A percentile compares a stretch with the other conserved stretches of the same genome.
These are phyloP conservation scores for Daldinia concentrica DNA, from an alignment of 495 filamentous ascomycete genomes.

Conservation along the genomic window DNA sequence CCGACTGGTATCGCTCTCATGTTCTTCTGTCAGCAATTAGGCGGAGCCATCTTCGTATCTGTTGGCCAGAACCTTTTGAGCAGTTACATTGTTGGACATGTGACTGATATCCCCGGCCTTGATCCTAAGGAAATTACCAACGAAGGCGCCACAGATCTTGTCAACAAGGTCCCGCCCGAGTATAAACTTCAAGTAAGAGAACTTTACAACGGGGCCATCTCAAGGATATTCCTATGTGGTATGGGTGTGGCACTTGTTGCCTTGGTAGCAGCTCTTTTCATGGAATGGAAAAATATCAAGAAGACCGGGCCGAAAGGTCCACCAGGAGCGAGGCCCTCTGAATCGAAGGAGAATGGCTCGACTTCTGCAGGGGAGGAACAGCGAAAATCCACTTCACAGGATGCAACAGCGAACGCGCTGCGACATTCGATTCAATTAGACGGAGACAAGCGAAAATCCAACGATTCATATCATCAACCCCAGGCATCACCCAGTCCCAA, in stretches of 20 bases:
- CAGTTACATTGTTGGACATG: slow-evolving; percentile 63
- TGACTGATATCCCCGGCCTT: slow-evolving; percentile 57
- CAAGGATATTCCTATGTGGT: slow-evolving; percentile 61
- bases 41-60: slow-evolving; percentile 71
- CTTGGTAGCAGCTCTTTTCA: slow-evolving; percentile 59
- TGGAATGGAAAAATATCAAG: slow-evolving; percentile 73
- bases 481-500: slow-evolving; percentile 1
- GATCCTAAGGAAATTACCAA: slow-evolving; percentile 59
- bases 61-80: slow-evolving; percentile 71
- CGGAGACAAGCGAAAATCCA: slow-evolving; percentile 19
- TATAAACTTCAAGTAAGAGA: slow-evolving; percentile 53
- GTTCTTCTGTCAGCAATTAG: slow-evolving; percentile 73
- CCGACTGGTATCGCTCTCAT: slow-evolving; percentile 70
- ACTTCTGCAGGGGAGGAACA: slow-evolving; percentile 15
- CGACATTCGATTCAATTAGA: slow-evolving; percentile 9
- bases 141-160: slow-evolving; percentile 67
- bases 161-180: slow-evolving; percentile 54
- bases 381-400: not conserved
- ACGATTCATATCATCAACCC: not conserved
- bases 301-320: slow-evolving; percentile 36
- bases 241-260: slow-evolving; percentile 64
- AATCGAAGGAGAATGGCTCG: slow-evolving; percentile 4
- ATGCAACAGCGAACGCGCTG: not conserved
- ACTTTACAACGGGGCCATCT: slow-evolving; percentile 68
- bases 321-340: slow-evolving; percentile 8